Conservation (phyloP, 805 yeast genomes). For the Candida insectalens region DNA sequence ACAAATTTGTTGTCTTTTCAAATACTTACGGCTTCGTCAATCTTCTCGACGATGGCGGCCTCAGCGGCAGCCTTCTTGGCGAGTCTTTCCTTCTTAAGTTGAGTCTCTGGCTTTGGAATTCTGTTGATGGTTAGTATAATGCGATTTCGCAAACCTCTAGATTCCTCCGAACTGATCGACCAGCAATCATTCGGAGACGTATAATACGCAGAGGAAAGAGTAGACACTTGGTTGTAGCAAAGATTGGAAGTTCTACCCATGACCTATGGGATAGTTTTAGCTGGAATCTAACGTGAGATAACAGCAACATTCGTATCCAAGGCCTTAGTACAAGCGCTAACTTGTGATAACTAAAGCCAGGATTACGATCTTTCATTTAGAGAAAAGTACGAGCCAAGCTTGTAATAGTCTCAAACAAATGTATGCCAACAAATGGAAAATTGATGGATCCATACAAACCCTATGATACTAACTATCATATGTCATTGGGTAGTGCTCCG, state of each 20-base stretch:
- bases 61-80: slow-evolving; percentile 68
- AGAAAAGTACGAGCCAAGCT: slow-evolving; percentile 24
- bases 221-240: too few relatives aligned
- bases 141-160: neutral
- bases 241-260: too few relatives aligned
- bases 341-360: too few relatives aligned
- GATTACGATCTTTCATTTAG: slow-evolving; percentile 19
- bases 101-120: slow-evolving; percentile 69
- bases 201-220: slow-evolving; percentile 24
- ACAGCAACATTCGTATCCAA: too few relatives aligned
- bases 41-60: slow-evolving; percentile 72
- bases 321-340: too few relatives aligned
- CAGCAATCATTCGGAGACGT: slow-evolving; percentile 20
- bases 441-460: too few relatives aligned
- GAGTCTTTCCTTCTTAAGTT: slow-evolving; percentile 73
- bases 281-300: too few relatives aligned
- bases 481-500: too few relatives aligned
- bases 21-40: slow-evolving; percentile 72
- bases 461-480: too few relatives aligned
- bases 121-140: slow-evolving; percentile 20
- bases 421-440: too few relatives aligned
- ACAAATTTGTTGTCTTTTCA: neutral
- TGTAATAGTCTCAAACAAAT: slow-evolving; percentile 27
- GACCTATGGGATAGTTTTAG: neutral
- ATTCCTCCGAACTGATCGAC: slow-evolving; percentile 18